These are phyloP conservation scores for Novakomyces olei DNA, from an alignment of 805 yeast genomes.

Conservation along the genomic window DNA sequence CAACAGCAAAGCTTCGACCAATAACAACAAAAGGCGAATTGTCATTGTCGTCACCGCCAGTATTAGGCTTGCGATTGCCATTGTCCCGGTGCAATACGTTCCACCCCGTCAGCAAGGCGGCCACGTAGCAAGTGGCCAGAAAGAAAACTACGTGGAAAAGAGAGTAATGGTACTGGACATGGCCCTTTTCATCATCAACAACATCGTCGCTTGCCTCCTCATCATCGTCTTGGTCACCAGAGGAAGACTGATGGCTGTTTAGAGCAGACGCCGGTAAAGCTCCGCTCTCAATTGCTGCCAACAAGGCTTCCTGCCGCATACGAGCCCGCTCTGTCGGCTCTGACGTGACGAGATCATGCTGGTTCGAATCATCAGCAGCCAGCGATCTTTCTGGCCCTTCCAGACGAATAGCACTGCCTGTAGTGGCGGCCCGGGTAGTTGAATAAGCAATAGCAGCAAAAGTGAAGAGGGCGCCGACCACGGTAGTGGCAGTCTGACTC, in stretches of 20 bases:
- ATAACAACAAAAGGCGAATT: constrained; percentile 85
- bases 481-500: constrained; percentile 43
- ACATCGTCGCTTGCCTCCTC: constrained; percentile 13
- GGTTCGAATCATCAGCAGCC: constrained; percentile 3
- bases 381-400: no score
- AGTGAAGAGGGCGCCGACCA: constrained; percentile 74
- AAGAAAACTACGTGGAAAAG: constrained; percentile 80
- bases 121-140: constrained; percentile 91
- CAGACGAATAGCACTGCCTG: no score
- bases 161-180: constrained; percentile 57
- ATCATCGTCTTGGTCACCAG: constrained; percentile 19
- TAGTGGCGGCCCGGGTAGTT: constrained; percentile 86
- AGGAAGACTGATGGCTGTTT: constrained; percentile 43
- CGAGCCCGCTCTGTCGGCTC: constrained; percentile 40
- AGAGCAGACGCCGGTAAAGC: constrained; percentile 83
- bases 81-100: not conserved
- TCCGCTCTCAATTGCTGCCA: constrained; percentile 92
- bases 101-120: constrained; percentile 63
- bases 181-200: constrained; percentile 28
- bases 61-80: no score
- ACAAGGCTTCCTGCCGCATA: constrained; percentile 67
- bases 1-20: constrained; percentile 84
- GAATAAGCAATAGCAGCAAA: constrained; percentile 91
- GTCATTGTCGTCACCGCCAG: constrained; percentile 52
- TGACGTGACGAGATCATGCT: constrained; percentile 15